phyloP scores from a whole-genome alignment of 345 rosid species.

The Raphanus raphanistrum region DNA sequence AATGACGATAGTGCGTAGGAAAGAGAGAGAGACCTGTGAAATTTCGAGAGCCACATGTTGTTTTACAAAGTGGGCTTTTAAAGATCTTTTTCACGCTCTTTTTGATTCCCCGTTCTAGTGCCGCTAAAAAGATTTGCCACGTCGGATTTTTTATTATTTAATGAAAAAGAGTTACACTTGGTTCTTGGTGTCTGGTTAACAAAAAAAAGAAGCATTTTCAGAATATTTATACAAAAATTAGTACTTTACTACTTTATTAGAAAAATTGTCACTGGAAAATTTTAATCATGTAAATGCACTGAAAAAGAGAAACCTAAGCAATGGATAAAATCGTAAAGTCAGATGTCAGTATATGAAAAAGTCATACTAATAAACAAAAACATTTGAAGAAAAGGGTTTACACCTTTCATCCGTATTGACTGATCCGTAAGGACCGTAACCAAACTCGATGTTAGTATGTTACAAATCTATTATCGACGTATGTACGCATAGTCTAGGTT shows the following conservation, averaged over 20 bases:
- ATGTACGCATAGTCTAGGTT: neutral
- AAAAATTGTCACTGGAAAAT: neutral
- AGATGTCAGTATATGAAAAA: slow-evolving; percentile 2
- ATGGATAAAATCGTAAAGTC: neutral
- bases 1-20: slow-evolving; percentile 22
- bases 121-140: slow-evolving; percentile 36
- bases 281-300: neutral
- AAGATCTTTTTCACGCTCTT: slow-evolving; percentile 38
- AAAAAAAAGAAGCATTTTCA: neutral
- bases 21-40: slow-evolving; percentile 1
- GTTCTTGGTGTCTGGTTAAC: slow-evolving; percentile 8
- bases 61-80: slow-evolving; percentile 24
- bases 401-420: neutral
- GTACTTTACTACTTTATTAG: neutral
- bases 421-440: too few relatives aligned
- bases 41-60: slow-evolving; percentile 31
- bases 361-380: slow-evolving; percentile 7
- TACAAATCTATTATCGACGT: neutral
- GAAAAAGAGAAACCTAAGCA: neutral
- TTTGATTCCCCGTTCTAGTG: slow-evolving; percentile 36
- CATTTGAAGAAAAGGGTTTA: neutral
- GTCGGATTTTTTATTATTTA: neutral
- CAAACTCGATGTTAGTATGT: neutral
- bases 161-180: slow-evolving; percentile 5
- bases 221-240: neutral